Evolutionary conservation across 2,329 filamentous ascomycete species (phyloP).

Genomic region (Aspergillus pseudoterreus): DNA sequence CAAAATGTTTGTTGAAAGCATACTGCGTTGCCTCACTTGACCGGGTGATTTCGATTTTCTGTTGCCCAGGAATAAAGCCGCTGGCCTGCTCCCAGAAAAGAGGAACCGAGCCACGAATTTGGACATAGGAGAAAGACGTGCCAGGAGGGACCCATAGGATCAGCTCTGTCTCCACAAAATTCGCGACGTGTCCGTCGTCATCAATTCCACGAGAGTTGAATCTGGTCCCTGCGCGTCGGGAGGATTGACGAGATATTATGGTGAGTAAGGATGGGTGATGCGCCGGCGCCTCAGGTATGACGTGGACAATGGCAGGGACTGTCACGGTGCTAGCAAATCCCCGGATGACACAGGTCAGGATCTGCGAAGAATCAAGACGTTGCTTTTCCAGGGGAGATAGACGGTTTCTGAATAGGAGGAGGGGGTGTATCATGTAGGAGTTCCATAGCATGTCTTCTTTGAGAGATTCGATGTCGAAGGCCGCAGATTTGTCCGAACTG

Average conservation of each 20-base stretch:
- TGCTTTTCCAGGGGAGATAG: conserved; percentile 71
- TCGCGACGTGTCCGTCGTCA: conserved; percentile 94
- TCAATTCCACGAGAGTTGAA: conserved; percentile 98
- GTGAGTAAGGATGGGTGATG: conserved; percentile 81
- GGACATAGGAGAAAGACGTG: conserved; percentile 87
- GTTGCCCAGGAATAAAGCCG: conserved; percentile 82
- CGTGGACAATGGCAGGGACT: conserved; percentile 72
- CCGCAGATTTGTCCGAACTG: conserved; percentile 69
- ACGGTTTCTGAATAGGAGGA: conserved; percentile 83
- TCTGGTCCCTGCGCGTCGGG: conserved; percentile 82
- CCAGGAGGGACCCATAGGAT: conserved; percentile 77
- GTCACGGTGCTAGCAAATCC: conserved; percentile 87
- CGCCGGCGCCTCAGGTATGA: conserved; percentile 61
- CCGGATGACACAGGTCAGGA: conserved; percentile 88
- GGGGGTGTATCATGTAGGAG: conserved; percentile 92
- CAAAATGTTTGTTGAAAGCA: conserved; percentile 93
- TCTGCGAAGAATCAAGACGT: conserved; percentile 78
- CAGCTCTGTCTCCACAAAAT: conserved; percentile 98
- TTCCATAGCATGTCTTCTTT: conserved; percentile 96
- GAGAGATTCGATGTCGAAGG: conserved; percentile 87
- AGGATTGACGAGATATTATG: conserved; percentile 87
- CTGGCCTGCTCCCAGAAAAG: conserved; percentile 96
- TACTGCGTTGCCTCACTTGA: conserved; percentile 88
- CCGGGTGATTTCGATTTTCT: conserved; percentile 88
- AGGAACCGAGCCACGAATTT: conserved; percentile 88